These are phyloP conservation scores for Xenoacremonium recifei DNA, from an alignment of 2,329 filamentous ascomycete species.

Conservation along the genomic window DNA sequence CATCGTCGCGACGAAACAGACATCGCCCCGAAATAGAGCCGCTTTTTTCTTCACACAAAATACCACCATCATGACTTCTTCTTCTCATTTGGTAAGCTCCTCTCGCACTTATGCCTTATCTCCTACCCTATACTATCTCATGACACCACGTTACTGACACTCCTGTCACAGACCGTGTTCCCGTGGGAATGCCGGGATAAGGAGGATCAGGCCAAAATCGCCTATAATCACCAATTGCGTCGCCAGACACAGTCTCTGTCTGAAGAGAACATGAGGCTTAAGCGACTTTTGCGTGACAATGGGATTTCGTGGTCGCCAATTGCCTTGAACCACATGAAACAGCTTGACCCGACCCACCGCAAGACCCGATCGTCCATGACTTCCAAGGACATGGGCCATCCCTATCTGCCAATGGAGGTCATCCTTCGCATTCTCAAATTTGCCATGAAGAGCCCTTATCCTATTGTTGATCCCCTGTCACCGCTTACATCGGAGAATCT, in stretches of 20 bases:
- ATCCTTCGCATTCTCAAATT: constrained; percentile 51
- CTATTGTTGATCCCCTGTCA: constrained; percentile 55
- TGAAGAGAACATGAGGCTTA: constrained; percentile 50
- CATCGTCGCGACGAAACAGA: too few relatives aligned
- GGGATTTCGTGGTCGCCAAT: constrained; percentile 49
- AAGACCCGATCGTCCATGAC: constrained; percentile 32
- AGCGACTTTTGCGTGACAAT: constrained; percentile 51
- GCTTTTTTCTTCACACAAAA: neutral
- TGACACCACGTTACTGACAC: too few relatives aligned
- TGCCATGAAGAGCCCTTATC: constrained; percentile 45
- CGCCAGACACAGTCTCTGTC: constrained; percentile 42
- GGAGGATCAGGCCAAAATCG: constrained; percentile 47
- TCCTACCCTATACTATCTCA: too few relatives aligned
- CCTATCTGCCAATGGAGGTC: constrained; percentile 51
- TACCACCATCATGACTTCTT: neutral
- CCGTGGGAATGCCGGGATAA: constrained; percentile 54
- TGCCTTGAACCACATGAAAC: constrained; percentile 32
- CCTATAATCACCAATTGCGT: constrained; percentile 49
- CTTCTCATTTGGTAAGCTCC: too few relatives aligned
- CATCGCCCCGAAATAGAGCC: too few relatives aligned
- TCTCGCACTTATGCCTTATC: too few relatives aligned
- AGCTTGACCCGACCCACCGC: constrained; percentile 29
- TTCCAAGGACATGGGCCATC: constrained; percentile 30
- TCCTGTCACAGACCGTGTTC: constrained; percentile 29
- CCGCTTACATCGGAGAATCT: constrained; percentile 42